phyloP scores from a whole-genome alignment of 148 eudicot species.

The Rhododendron henanense region DNA sequence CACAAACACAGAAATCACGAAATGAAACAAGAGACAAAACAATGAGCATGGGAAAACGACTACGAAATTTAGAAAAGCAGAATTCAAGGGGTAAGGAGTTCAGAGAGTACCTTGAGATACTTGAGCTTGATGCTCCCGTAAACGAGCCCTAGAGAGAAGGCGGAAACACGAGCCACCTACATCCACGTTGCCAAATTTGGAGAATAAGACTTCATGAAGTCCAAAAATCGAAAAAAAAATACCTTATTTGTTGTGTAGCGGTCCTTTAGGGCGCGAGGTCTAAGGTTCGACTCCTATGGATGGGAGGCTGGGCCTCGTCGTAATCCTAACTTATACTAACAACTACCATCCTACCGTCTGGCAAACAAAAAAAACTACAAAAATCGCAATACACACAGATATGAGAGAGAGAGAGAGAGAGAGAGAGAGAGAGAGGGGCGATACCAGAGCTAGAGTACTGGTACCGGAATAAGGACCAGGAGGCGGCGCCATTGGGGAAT shows the following conservation, averaged over 20 bases:
- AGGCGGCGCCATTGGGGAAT: slow-evolving; percentile 45
- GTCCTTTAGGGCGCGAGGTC: too few species aligned
- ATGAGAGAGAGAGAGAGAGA: neutral
- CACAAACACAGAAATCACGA: neutral
- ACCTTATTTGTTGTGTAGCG: too few species aligned
- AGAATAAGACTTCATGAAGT: neutral
- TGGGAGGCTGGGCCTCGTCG: too few species aligned
- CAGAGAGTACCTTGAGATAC: slow-evolving; percentile 17
- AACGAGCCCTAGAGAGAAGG: slow-evolving; percentile 13
- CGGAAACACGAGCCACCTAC: slow-evolving; percentile 21
- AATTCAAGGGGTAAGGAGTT: neutral
- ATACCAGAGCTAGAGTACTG: slow-evolving; percentile 70
- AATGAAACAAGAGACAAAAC: neutral
- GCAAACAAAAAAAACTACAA: neutral
- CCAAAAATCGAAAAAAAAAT: neutral
- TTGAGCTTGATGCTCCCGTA: slow-evolving; percentile 21
- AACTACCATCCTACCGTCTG: too few species aligned
- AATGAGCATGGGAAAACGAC: neutral
- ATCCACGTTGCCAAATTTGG: neutral
- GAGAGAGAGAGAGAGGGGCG: neutral
- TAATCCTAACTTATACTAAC: too few species aligned
- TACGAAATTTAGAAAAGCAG: neutral
- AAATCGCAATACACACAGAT: neutral
- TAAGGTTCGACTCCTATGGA: too few species aligned
- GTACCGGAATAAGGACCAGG: slow-evolving; percentile 79